These are phyloP conservation scores for Alternaria ventricosa DNA, from an alignment of 2,329 filamentous ascomycete genomes.

Conservation along the genomic window DNA sequence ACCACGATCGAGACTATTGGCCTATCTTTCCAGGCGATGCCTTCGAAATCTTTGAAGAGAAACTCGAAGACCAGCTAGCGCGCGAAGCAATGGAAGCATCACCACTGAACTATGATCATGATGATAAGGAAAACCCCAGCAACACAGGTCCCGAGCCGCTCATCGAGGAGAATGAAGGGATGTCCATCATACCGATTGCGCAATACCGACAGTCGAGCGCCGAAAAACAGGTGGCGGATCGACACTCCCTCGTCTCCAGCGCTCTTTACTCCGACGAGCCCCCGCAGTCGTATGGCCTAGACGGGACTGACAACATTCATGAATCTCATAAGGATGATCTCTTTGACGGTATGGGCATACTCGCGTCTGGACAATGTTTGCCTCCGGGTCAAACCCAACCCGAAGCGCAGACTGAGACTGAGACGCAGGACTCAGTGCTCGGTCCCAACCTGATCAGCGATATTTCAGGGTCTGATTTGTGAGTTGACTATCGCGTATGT, in stretches of 20 bases:
- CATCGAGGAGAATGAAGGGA: conserved; percentile 3
- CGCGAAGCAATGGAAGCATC: conserved; percentile 23
- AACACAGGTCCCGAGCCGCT: conserved; percentile 1
- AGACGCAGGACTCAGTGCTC: not conserved
- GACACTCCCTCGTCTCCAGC: conserved; percentile 7
- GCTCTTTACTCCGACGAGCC: conserved; percentile 12
- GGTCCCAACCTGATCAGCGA: not conserved
- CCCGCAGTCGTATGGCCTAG: conserved; percentile 21
- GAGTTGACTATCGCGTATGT: not conserved
- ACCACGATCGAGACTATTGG: conserved; percentile 14
- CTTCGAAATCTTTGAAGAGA: conserved; percentile 25
- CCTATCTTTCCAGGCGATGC: conserved; percentile 10
- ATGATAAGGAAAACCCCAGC: conserved; percentile 30
- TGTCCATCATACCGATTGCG: conserved; percentile 24
- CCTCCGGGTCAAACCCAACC: not conserved
- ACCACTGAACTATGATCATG: conserved; percentile 26
- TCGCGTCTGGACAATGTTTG: conserved; percentile 11
- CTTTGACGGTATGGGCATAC: conserved; percentile 10
- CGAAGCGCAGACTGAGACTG: not conserved
- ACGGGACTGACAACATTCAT: conserved; percentile 9
- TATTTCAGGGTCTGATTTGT: not conserved
- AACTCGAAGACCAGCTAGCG: conserved; percentile 25
- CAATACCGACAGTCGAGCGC: conserved; percentile 15
- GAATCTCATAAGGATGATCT: not conserved
- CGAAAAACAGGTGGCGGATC: not conserved